phyloP scores from a whole-genome alignment of 805 yeast species.

The Maudiozyma serrabonitensis region DNA sequence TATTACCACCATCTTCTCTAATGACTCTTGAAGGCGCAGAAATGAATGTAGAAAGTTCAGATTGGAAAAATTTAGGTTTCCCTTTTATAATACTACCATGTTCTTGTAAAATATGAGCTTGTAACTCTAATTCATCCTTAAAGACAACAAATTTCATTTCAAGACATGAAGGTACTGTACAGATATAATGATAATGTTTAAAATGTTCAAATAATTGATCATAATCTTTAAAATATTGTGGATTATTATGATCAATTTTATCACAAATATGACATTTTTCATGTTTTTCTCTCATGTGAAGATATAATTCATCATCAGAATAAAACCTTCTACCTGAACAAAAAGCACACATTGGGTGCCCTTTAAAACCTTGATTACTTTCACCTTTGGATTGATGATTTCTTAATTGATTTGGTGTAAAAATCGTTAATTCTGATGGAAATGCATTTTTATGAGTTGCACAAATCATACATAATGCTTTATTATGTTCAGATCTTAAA shows the following conservation, averaged over 20 bases:
- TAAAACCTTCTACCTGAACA: constrained; percentile 71
- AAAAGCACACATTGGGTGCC: constrained; percentile 83
- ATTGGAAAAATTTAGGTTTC: constrained; percentile 36
- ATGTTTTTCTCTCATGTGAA: constrained; percentile 75
- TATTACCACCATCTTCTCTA: constrained; percentile 10
- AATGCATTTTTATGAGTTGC: constrained; percentile 68
- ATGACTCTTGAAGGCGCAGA: constrained; percentile 25
- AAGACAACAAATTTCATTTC: constrained; percentile 91
- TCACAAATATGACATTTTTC: constrained; percentile 90
- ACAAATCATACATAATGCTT: constrained; percentile 66
- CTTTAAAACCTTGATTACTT: constrained; percentile 41
- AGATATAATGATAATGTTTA: constrained; percentile 58
- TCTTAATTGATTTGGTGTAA: constrained; percentile 50
- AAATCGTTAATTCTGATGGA: constrained; percentile 56
- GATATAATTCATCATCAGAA: constrained; percentile 74
- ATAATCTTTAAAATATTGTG: constrained; percentile 72
- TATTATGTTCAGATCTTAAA: constrained; percentile 51
- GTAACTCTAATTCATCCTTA: constrained; percentile 72
- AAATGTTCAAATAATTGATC: constrained; percentile 71
- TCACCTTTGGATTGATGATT: constrained; percentile 72
- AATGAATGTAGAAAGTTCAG: constrained; percentile 55
- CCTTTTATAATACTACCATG: constrained; percentile 38
- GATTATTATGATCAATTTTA: constrained; percentile 46
- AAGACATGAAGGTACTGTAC: constrained; percentile 67
- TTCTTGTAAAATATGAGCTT: constrained; percentile 77